Evolutionary conservation across 768 basidiomycete species (phyloP).

Genomic region (Leccinum fibrillosum): DNA sequence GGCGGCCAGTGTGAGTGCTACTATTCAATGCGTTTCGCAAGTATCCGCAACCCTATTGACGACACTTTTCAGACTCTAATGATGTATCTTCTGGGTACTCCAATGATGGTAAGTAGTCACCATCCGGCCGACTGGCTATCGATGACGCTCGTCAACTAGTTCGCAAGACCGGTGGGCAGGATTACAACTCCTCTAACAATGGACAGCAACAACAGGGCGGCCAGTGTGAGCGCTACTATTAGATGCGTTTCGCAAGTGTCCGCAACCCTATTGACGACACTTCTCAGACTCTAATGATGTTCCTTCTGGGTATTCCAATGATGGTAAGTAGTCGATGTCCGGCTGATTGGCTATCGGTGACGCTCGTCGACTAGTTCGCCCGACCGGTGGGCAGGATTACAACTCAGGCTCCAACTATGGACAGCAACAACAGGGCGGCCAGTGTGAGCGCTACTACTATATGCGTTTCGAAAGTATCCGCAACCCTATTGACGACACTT

Average conservation of each 20-base stretch:
- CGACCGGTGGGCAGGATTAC: constrained; percentile 52
- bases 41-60: neutral
- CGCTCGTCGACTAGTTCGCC: constrained; percentile 34
- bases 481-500: neutral
- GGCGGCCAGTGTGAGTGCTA: constrained; percentile 12
- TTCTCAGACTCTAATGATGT: neutral
- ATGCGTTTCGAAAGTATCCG: constrained; percentile 1
- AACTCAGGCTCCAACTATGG: no score
- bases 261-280: neutral
- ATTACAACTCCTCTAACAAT: constrained; percentile 59
- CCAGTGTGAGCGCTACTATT: neutral
- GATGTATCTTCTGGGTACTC: neutral
- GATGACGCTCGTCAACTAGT: constrained; percentile 29
- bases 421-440: constrained; percentile 1
- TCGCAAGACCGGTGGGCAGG: constrained; percentile 59
- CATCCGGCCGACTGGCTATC: constrained; percentile 4
- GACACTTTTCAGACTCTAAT: neutral
- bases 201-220: constrained; percentile 22
- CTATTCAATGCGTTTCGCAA: neutral
- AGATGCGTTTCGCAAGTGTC: neutral
- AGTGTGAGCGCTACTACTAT: constrained; percentile 16
- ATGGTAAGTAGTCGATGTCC: neutral
- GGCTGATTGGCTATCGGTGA: constrained; percentile 10
- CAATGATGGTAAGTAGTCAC: neutral
- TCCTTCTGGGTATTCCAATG: neutral